phyloP scores from a whole-genome alignment of 139 green algal genomes.

The Asterochloris erici region DNA sequence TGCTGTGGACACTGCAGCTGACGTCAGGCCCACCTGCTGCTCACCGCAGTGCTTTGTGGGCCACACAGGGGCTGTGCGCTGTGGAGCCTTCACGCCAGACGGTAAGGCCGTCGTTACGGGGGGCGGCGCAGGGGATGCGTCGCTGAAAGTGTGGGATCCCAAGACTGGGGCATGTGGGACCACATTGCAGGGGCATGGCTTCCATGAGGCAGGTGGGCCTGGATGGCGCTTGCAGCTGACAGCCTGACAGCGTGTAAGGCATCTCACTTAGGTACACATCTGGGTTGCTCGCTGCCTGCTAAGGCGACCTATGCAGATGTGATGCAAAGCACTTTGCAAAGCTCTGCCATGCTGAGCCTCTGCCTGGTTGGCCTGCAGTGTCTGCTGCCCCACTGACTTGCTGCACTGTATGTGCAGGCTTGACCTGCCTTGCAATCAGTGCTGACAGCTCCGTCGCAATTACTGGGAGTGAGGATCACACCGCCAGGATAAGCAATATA shows the following conservation, averaged over 20 bases:
- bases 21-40: no score
- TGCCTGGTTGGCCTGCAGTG: no score
- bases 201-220: constrained; percentile 50
- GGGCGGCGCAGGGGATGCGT: constrained; percentile 75
- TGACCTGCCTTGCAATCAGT: constrained; percentile 70
- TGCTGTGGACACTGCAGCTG: no score
- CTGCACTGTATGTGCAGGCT: constrained; percentile 24
- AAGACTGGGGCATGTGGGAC: constrained; percentile 69
- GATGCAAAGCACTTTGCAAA: constrained; percentile 15
- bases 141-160: constrained; percentile 80
- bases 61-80: constrained; percentile 76
- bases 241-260: neutral
- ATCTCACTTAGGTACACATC: neutral
- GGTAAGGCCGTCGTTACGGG: constrained; percentile 78
- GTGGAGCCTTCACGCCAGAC: constrained; percentile 87
- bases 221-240: neutral
- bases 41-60: constrained; percentile 75
- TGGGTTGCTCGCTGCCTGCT: neutral
- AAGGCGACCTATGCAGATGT: neutral
- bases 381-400: no score
- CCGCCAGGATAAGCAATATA: constrained; percentile 59
- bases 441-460: constrained; percentile 45
- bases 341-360: neutral
- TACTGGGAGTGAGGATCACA: constrained; percentile 63
- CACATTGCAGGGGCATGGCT: constrained; percentile 46